Evolutionary conservation across 169 alveolate species (phyloP), one percentile per base, ranked within the genome.

Genomic region (Cryptosporidium sp.): DNA sequence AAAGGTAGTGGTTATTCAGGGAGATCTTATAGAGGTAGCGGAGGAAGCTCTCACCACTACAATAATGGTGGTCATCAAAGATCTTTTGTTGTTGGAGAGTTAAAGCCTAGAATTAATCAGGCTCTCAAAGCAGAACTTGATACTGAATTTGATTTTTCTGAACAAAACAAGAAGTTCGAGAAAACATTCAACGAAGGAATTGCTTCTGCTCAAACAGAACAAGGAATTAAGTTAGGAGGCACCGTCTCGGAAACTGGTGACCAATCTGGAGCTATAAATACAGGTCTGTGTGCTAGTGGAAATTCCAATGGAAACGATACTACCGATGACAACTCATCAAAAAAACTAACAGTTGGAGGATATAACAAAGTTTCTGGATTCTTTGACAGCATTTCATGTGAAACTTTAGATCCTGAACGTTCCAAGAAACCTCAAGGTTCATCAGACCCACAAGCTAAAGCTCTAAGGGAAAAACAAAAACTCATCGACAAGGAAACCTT

Each of bases 61-160:
- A n/a, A 80, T 37, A 35, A n/a, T 23, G 37, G 68, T 29, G 68
- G 45, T 43, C 65, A 65, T 33, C 89, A 80, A 18, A 59, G 89
- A 16, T 80, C 89, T 18, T 80, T 62, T 55, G 80, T 80, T 23
- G 89, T 80, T 18, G 89, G 89, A 9, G 89, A 80, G 31, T 69
- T 80, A n/a, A 80, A 80, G 70, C 80, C 89, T 21, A 59, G 74
- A 45, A 52, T 80, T 4, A 80, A 80, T 48, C 89, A 80, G 65
- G 75, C 89, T 62, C 75, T 80, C 73, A 80, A 80, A 80, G 89
- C 89, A 37, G 89, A 80, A 35, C 75, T 80, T 35, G 89, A 80
- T n/a, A 80, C 80, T 10, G 89, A 80, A 41, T 80, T 80, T 62
- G 75, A 80, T 29, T 80, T 80, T 80, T 80, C 89, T 43, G 89